Base-by-base conservation (phyloP, 1,284 basidiomycete species). In the Cryptococcus sp. region DNA sequence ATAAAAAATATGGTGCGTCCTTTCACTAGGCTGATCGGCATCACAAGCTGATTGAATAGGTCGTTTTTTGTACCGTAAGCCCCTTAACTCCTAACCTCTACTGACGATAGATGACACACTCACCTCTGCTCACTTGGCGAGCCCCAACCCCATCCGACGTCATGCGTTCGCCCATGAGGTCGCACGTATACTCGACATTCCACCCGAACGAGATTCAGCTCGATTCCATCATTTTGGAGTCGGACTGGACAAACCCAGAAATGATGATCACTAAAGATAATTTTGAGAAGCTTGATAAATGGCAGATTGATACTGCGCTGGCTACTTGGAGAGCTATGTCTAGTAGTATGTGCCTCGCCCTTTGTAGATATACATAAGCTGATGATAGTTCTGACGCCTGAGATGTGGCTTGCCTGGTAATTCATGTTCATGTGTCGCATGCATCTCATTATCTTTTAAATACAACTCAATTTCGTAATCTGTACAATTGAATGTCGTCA, bases 1-100 rank as follows among this genome's bases (percentile, higher is more conserved):
- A 84, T 87, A 63, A 76, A 85, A 45, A 92, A 92, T 69, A 81
- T 90, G 74, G 89, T 89, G 58, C 50, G 80, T 74, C 34, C 28
- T 21, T 24, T 23, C 22, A 37, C 44, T 45, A 19, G 49, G 18
- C 37, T 51, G 48, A 14, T 39, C 16, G 11, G 37, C 41, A 42
- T 37, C 10, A n/a, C 16, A 25, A 48, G 31, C 22, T 39, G 28
- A 45, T 39, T 46, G 25, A 44, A n/a, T 60, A 89, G 88, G 85
- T 89, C 9, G 81, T 88, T 63, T 85, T 91, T 75, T 91, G 88
- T 69, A 84, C 83, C 1, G 56, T 63, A 25, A 54, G 60, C 36
- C 19, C 24, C 7, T 28, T 19, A 9, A n/a, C 23, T 50, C 24
- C 37, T 42, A 7, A 28, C 11, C 52, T 55, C 53, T 54, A 58